A percentile compares a stretch with the other conserved stretches of the same genome.
These are phyloP conservation scores for Russula compacta DNA, from an alignment of 768 basidiomycete species.

Conservation along the genomic window DNA sequence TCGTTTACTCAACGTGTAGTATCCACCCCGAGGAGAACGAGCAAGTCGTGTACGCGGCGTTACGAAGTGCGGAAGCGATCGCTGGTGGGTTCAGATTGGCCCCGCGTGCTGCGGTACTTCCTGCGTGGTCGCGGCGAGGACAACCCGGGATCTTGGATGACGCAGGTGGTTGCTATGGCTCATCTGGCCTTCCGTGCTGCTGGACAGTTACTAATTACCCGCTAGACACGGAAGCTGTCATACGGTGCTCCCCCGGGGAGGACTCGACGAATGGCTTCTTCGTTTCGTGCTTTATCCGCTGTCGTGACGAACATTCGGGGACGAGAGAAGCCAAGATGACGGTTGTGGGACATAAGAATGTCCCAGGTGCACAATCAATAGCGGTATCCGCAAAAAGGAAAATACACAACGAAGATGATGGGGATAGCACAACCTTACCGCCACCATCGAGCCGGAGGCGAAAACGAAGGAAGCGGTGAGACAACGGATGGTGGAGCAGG, in stretches of 20 bases:
- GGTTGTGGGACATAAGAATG: not conserved
- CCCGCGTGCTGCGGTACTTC: conserved; percentile 54
- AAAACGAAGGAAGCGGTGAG: conserved; percentile 1
- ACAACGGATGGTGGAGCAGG: not conserved
- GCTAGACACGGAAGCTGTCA: conserved; percentile 40
- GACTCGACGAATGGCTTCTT: conserved; percentile 97
- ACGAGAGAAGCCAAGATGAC: not conserved
- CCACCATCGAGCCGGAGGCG: not conserved
- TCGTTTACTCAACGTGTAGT: conserved; percentile 98
- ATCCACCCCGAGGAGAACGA: conserved; percentile 90
- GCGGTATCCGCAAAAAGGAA: conserved; percentile 9
- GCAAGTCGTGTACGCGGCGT: conserved; percentile 68
- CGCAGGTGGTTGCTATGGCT: not conserved
- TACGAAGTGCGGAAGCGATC: conserved; percentile 62
- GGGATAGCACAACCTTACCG: not conserved
- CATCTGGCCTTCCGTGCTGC: not conserved
- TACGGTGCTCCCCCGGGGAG: conserved; percentile 71
- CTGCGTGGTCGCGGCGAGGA: conserved; percentile 79
- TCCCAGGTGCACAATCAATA: not conserved
- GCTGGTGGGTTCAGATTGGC: conserved; percentile 60
- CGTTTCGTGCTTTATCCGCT: conserved; percentile 79
- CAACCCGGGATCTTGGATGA: conserved; percentile 49
- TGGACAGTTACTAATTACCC: not conserved
- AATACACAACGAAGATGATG: not conserved
- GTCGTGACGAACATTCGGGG: not conserved